Evolutionary conservation across 768 basidiomycete genomes (phyloP).

Genomic region (Botryobasidium botryosum): DNA sequence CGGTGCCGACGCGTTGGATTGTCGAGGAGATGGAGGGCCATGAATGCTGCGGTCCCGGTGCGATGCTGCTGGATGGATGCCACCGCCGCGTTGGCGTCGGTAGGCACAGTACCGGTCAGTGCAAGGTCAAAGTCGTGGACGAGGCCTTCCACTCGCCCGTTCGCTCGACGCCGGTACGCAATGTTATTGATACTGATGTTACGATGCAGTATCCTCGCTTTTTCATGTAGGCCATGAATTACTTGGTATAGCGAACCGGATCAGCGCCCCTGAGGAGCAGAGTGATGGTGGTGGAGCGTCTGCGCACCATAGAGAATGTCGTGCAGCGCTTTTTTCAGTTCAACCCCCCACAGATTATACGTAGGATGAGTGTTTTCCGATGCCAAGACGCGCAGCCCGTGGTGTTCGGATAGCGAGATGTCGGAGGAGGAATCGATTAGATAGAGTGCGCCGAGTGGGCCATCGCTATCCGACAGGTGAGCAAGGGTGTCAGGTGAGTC

Average conservation of each 20-base stretch:
- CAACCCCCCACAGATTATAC: not conserved
- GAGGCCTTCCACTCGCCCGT: no score
- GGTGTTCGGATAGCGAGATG: not conserved
- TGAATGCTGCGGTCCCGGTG: not conserved
- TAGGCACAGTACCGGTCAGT: not conserved
- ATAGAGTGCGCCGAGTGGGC: not conserved
- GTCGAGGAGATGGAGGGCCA: not conserved
- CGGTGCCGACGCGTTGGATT: not conserved
- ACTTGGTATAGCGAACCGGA: not conserved
- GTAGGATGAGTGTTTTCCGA: not conserved
- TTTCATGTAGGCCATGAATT: constrained; percentile 1
- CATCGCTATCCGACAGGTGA: constrained; percentile 1
- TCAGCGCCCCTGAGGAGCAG: not conserved
- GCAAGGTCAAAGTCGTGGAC: constrained; percentile 2
- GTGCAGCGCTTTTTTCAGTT: no score
- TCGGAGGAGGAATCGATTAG: no score
- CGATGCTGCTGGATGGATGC: not conserved
- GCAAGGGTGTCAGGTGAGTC: not conserved
- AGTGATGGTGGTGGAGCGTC: not conserved
- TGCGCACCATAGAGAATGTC: not conserved
- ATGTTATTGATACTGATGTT: constrained; percentile 3
- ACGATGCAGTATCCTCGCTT: constrained; percentile 1
- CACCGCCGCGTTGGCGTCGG: no score
- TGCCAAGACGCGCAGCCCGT: not conserved
- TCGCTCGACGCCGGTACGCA: not conserved